phyloP scores from a whole-genome alignment of 805 yeast genomes.

The Metschnikowia anglica region DNA sequence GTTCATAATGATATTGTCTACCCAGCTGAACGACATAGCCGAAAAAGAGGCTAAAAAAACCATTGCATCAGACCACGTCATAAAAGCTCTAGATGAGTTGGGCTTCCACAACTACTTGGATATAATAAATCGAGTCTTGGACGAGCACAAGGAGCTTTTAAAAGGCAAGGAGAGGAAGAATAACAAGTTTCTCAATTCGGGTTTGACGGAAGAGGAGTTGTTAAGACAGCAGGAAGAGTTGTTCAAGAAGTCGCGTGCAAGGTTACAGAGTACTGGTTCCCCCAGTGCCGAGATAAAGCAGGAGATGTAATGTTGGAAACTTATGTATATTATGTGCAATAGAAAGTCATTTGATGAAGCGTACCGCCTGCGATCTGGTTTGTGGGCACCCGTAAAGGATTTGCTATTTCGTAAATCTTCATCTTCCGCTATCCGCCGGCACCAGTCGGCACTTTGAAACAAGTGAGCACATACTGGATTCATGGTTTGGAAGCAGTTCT shows the following conservation, averaged over 20 bases:
- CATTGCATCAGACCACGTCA: constrained; percentile 93
- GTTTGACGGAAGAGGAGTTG: constrained; percentile 88
- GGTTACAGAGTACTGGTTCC: constrained; percentile 45
- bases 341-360: constrained; percentile 8
- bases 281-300: constrained; percentile 18
- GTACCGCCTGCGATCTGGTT: not conserved
- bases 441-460: too few species aligned
- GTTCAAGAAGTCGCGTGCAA: constrained; percentile 72
- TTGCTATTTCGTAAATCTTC: not conserved
- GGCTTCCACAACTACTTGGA: constrained; percentile 86
- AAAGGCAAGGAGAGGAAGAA: constrained; percentile 89
- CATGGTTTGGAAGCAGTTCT: too few species aligned
- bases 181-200: constrained; percentile 90
- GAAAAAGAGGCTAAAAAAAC: constrained; percentile 95
- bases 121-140: constrained; percentile 72
- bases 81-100: constrained; percentile 80
- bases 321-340: constrained; percentile 18
- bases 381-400: not conserved
- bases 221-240: constrained; percentile 89
- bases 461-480: too few species aligned
- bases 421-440: too few species aligned
- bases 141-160: constrained; percentile 83
- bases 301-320: constrained; percentile 12
- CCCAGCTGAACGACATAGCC: constrained; percentile 93
- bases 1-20: constrained; percentile 89